Evolutionary conservation across 1,284 basidiomycete species (phyloP).

Genomic region (Trametes hirsuta): DNA sequence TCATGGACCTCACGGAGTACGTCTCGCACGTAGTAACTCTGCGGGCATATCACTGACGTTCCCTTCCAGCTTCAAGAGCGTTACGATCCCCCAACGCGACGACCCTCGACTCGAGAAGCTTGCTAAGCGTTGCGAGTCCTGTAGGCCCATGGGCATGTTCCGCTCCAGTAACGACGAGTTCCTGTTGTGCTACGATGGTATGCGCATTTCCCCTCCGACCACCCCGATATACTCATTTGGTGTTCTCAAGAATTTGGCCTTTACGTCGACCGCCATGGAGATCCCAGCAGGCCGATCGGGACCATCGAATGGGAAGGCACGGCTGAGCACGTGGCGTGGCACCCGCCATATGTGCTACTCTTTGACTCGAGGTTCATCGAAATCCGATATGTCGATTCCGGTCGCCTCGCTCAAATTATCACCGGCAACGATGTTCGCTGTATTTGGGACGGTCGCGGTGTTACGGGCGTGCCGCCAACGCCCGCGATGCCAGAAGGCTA

Average conservation of each 20-base stretch:
- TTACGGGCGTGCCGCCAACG: slow-evolving; percentile 41
- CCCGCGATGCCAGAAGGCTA: slow-evolving; percentile 45
- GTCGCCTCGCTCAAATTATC: slow-evolving; percentile 89
- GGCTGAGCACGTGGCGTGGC: slow-evolving; percentile 85
- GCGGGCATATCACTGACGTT: not conserved
- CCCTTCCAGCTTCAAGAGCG: slow-evolving; percentile 74
- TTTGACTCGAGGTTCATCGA: slow-evolving; percentile 95
- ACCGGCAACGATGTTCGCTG: slow-evolving; percentile 81
- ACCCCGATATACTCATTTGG: not conserved
- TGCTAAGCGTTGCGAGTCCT: slow-evolving; percentile 80
- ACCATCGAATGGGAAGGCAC: slow-evolving; percentile 96
- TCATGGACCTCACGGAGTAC: slow-evolving; percentile 91
- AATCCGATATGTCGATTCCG: slow-evolving; percentile 84
- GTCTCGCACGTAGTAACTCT: slow-evolving; percentile 32
- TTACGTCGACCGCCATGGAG: slow-evolving; percentile 88
- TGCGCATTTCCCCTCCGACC: slow-evolving; percentile 20
- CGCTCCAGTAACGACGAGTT: slow-evolving; percentile 88
- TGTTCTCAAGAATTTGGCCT: slow-evolving; percentile 81
- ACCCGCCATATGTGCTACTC: slow-evolving; percentile 87
- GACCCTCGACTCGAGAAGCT: slow-evolving; percentile 75
- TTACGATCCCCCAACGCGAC: slow-evolving; percentile 82
- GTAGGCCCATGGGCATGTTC: slow-evolving; percentile 92
- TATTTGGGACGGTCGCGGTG: slow-evolving; percentile 84
- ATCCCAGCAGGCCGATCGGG: slow-evolving; percentile 71
- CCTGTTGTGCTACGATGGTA: slow-evolving; percentile 90